Evolutionary conservation across 140 eudicot genomes (phyloP), one percentile per base, ranked within the genome.

Genomic region (Bidens hawaiensis): DNA sequence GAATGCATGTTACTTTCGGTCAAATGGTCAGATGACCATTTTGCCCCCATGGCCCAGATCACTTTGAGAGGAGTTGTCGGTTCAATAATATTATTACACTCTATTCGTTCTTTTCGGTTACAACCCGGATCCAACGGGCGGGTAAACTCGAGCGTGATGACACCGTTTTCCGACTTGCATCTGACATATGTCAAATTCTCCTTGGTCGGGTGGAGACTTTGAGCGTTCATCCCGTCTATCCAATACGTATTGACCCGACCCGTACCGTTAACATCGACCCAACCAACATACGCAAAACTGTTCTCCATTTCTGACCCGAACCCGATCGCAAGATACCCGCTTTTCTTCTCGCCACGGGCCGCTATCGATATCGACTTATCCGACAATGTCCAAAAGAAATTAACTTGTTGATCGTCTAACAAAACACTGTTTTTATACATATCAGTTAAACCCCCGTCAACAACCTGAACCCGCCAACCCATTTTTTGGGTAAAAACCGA

Each of bases 381-480:
- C 0, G 96, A 82, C 9, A 87, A 61, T 0, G 98, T 90, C 98
- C 98, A 90, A 66, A 90, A 90, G 56, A 90, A 69, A 53, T 70
- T 84, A 34, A 87, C 98, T 40, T 87, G 98, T 50, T 90, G 98
- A 73, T 90, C 98, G 63, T 87, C 96, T 63, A 90, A 82, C 55
- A 89, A 47, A 58, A 90, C 98, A 59, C 98, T 90, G 71, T 76
- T 90, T 64, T 82, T 90, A 60, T 87, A 90, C 98, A 90, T 90
- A 67, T 90, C 98, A 11, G 78, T 74, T 65, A 90, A 78, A 25
- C 98, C 98, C 17, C 98, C 98, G 65, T 90, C 98, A 49, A 90
- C 98, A 41, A 90, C 98, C 76, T 87, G 86, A 55, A 90, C 91
- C 63, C 80, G 84, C 98, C 98, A 90, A 30, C 98, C 96, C 98